Conservation (phyloP, 495 filamentous ascomycete species). For the Hypoxylon lienhwacheense region DNA sequence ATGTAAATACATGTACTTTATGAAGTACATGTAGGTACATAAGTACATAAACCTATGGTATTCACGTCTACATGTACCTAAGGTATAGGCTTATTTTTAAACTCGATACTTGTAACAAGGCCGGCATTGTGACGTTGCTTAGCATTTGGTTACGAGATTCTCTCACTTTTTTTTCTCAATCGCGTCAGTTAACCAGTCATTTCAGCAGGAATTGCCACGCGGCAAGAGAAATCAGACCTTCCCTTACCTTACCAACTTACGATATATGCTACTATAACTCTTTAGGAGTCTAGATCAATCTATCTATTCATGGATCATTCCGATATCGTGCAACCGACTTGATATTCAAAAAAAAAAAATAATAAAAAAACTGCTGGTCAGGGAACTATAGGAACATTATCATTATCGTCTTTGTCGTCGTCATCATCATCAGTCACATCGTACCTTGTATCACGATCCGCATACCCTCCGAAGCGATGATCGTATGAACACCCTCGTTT, state of each 20-base stretch:
- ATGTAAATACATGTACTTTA: too few relatives aligned
- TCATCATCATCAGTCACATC: conserved; percentile 14
- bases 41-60: too few relatives aligned
- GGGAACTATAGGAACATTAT: neutral
- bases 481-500: conserved; percentile 19
- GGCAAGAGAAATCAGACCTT: conserved; percentile 32
- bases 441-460: neutral
- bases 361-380: conserved; percentile 19
- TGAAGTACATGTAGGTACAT: too few relatives aligned
- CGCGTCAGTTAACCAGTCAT: conserved; percentile 35
- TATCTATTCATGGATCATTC: conserved; percentile 21
- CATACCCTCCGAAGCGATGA: conserved; percentile 32
- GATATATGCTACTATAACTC: neutral
- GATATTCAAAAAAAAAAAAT: conserved; percentile 17
- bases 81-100: too few relatives aligned
- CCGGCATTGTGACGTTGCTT: conserved; percentile 4
- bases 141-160: conserved; percentile 24
- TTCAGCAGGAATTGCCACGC: conserved; percentile 34
- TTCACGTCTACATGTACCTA: too few relatives aligned
- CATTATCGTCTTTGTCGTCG: neutral
- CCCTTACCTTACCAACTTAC: conserved; percentile 21
- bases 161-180: conserved; percentile 23
- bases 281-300: too few relatives aligned
- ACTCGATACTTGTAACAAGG: too few relatives aligned
- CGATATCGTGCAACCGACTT: conserved; percentile 17